Evolutionary conservation across 768 basidiomycete genomes (phyloP).

Genomic region (Lentinus tigrinus): DNA sequence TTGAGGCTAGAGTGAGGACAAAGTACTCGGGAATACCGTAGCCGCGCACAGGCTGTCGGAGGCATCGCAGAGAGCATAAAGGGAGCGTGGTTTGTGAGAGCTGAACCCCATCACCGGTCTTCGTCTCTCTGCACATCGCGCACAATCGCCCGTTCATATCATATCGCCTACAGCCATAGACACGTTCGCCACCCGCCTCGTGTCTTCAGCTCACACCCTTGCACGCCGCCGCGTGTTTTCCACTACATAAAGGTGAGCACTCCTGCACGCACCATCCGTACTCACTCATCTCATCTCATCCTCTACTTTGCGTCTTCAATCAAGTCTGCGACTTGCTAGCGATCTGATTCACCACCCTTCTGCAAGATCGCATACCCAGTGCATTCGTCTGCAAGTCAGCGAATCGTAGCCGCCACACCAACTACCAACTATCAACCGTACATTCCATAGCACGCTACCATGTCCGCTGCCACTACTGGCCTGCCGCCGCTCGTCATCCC

Average conservation of each 20-base stretch:
- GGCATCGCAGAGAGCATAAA: too few relatives aligned
- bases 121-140: too few relatives aligned
- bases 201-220: conserved; percentile 5
- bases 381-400: not conserved
- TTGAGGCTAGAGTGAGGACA: too few relatives aligned
- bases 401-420: not conserved
- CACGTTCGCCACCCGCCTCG: conserved; percentile 6
- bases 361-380: not conserved
- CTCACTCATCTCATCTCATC: not conserved
- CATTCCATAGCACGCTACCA: not conserved
- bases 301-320: not conserved
- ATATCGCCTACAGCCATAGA: too few relatives aligned
- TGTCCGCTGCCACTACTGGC: not conserved
- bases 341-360: not conserved
- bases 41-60: too few relatives aligned
- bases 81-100: too few relatives aligned
- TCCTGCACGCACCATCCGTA: not conserved
- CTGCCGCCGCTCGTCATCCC: conserved; percentile 7
- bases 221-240: conserved; percentile 15
- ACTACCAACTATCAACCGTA: too few relatives aligned
- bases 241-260: conserved; percentile 5
- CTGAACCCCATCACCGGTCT: too few relatives aligned
- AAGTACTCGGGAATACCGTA: too few relatives aligned
- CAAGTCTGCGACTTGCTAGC: conserved; percentile 15
- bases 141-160: too few relatives aligned